Evolutionary conservation across 2,329 filamentous ascomycete species (phyloP), one percentile per base, ranked within the genome.

Genomic region (Botrytis aclada): DNA sequence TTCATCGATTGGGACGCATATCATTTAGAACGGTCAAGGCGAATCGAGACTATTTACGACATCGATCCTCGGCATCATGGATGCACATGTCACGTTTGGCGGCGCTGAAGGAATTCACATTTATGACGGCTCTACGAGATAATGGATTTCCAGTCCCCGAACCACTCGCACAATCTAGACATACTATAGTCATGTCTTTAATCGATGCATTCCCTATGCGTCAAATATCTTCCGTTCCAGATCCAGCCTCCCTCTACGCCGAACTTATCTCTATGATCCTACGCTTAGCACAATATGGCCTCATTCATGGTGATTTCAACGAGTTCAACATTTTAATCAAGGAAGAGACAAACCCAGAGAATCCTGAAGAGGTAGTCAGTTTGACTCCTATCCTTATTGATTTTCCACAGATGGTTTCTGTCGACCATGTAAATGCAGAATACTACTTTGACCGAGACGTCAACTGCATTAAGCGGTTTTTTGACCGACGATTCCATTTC

Each of bases 251-350:
- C n/a, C 86, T 99, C 9, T 99, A 99, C 81, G 91, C 90, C n/a
- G 94, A 98, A 74, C 85, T 99, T 47, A 97, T 99, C 80, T 87
- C 89, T 60, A 88, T 98, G 78, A 94, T 99, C 72, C 85, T 99
- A 61, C 88, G 90, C 41, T 86, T 99, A 58, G 95, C 96, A 9
- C 89, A 89, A 75, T 90, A 95, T 77, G 96, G 96, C 10, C 85
- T 99, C 65, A 99, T 99, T 75, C 96, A 99, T 81, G 96, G 96
- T 75, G 96, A 99, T 81, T 99, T 97, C 85, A 99, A 99, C 84
- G 97, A 99, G 82, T 99, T 99, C 87, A 99, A 99, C 82, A 95
- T 99, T 76, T 85, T 99, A 47, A 90, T 99, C 81, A 94, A 96
- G 80, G 95, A 98, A 81, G 89, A 86, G 65, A 80, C 80, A 47